Conservation (phyloP, 208 protist genomes). For the Leptomonas seymouri region DNA sequence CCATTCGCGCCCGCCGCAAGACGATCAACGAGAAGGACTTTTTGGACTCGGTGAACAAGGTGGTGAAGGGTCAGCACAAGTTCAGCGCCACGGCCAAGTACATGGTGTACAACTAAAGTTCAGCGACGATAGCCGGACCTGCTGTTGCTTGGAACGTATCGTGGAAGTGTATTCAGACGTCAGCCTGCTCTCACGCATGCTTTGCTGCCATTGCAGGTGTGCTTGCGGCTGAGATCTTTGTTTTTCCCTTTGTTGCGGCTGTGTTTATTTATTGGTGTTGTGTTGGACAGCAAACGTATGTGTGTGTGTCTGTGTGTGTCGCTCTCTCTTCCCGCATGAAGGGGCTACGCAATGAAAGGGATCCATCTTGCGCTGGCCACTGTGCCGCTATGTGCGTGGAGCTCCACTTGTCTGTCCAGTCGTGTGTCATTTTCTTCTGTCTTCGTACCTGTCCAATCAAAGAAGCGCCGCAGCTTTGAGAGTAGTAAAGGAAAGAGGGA, state of each 20-base stretch:
- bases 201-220: neutral
- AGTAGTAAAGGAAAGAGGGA: neutral
- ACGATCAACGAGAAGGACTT: slow-evolving; percentile 99
- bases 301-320: too few relatives aligned
- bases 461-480: neutral
- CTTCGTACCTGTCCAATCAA: neutral
- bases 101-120: slow-evolving; percentile 99
- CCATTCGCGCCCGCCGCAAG: slow-evolving; percentile 98
- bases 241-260: neutral
- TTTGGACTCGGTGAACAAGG: slow-evolving; percentile 99
- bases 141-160: too few relatives aligned
- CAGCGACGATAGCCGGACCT: too few relatives aligned
- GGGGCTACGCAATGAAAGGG: too few relatives aligned
- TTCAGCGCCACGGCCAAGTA: slow-evolving; percentile 99
- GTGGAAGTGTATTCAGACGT: too few relatives aligned
- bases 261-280: neutral
- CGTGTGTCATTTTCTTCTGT: neutral
- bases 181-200: neutral
- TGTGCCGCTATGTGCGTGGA: neutral
- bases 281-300: too few relatives aligned
- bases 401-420: neutral
- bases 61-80: slow-evolving; percentile 99
- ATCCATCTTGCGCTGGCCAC: too few relatives aligned
- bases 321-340: too few relatives aligned
- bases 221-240: neutral